These are phyloP conservation scores for Butyriboletus loyo DNA, from an alignment of 768 basidiomycete species.

Conservation along the genomic window DNA sequence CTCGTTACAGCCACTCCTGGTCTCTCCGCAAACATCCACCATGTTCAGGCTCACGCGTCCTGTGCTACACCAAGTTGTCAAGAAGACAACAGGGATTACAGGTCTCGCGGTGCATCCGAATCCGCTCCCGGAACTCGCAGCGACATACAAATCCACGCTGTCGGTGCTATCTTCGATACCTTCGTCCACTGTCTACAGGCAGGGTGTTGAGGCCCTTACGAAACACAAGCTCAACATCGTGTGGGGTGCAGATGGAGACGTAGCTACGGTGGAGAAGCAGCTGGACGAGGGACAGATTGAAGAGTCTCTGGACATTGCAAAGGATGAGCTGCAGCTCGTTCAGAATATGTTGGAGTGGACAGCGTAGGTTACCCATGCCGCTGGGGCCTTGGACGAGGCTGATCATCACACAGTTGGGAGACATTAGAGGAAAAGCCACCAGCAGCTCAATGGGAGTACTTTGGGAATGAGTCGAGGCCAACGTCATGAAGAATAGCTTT, in stretches of 20 bases:
- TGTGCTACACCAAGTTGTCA: constrained; percentile 58
- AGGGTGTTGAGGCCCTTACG: constrained; percentile 84
- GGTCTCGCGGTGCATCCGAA: constrained; percentile 83
- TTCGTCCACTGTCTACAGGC: constrained; percentile 82
- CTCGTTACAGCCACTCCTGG: constrained; percentile 4
- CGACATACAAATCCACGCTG: constrained; percentile 79
- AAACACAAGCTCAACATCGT: constrained; percentile 74
- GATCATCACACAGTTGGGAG: constrained; percentile 67
- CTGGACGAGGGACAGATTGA: constrained; percentile 87
- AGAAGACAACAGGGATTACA: constrained; percentile 81
- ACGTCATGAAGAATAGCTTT: constrained; percentile 28
- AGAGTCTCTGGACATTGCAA: constrained; percentile 76
- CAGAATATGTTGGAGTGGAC: constrained; percentile 93
- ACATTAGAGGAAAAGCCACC: constrained; percentile 77
- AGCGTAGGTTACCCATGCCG: constrained; percentile 58
- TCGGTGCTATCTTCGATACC: constrained; percentile 67
- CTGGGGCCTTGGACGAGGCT: constrained; percentile 1
- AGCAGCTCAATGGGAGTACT: constrained; percentile 86
- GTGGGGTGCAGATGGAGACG: constrained; percentile 62
- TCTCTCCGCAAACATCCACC: constrained; percentile 24
- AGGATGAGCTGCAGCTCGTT: constrained; percentile 75
- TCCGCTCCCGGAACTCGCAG: constrained; percentile 74
- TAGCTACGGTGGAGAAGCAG: constrained; percentile 65
- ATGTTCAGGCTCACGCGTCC: constrained; percentile 82
- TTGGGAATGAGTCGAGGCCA: constrained; percentile 51